phyloP scores from a whole-genome alignment of 345 rosid genomes.

The Carallia pectinifolia region DNA sequence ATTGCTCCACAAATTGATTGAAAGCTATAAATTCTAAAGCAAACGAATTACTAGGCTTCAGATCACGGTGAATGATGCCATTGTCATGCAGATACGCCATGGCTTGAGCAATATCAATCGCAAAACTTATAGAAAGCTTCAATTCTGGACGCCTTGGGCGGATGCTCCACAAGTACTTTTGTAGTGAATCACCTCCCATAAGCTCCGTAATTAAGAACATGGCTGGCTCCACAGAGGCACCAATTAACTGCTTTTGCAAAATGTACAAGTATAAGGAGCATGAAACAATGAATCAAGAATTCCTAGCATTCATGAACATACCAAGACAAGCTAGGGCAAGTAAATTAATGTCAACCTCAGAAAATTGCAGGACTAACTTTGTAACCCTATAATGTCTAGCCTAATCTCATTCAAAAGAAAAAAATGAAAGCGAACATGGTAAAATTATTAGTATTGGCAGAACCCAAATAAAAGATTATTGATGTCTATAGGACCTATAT shows the following conservation, averaged over 20 bases:
- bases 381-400: too few relatives aligned
- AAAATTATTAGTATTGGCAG: neutral
- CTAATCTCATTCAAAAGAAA: neutral
- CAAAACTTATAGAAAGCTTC: slow-evolving; percentile 40
- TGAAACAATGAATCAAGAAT: neutral
- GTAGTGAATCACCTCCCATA: slow-evolving; percentile 47
- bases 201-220: slow-evolving; percentile 63
- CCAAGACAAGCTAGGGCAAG: neutral
- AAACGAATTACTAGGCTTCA: slow-evolving; percentile 56
- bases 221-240: slow-evolving; percentile 51
- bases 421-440: neutral
- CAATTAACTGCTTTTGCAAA: slow-evolving; percentile 45
- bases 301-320: neutral
- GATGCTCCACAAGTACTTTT: slow-evolving; percentile 39
- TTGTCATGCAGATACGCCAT: slow-evolving; percentile 70
- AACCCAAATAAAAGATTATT: neutral
- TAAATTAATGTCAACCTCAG: neutral
- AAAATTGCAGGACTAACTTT: too few relatives aligned
- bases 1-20: neutral
- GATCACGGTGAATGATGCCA: slow-evolving; percentile 68
- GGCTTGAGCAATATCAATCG: slow-evolving; percentile 59
- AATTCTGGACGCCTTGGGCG: slow-evolving; percentile 44
- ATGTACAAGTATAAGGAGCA: slow-evolving; percentile 3
- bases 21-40: neutral
- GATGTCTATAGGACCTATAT: neutral